Evolutionary conservation across 2,329 filamentous ascomycete genomes (phyloP), one percentile per base, ranked within the genome.

Genomic region (Hypoxylon sp.): DNA sequence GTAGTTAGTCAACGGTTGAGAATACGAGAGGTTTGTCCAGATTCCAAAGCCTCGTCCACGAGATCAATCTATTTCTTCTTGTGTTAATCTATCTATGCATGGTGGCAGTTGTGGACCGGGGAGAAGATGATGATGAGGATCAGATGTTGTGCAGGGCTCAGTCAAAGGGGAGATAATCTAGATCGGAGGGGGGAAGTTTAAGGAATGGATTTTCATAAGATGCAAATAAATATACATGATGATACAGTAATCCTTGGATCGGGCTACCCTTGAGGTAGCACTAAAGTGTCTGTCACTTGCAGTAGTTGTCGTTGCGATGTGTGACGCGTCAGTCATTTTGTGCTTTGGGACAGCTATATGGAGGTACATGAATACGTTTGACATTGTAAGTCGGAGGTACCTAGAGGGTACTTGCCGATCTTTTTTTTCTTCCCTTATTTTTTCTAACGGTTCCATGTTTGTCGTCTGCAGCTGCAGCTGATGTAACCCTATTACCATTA

Each of bases 201-300:
- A 47, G 63, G 53, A 59, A 64, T 59, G 19, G 66, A 69, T 71
- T 60, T 59, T 50, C 63, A 67, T 65, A 63, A 48, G 51, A 68
- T 64, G 46, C 46, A 62, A 59, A 64, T 65, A 66, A 24, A 63
- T 63, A 59, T 57, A 53, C 54, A 60, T 60, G 60, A 35, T 54
- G 58, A 67, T 71, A 69, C 63, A 71, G 69, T 71, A 71, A 71
- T 71, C 69, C 33, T 35, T 57, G 33, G 35, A 26, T 37, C 37
- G 24, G 57, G 33, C 46, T 57, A 24, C 33, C 51, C 5, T 50
- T 35, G 44, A 52, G 26, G 61, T 58, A 58, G 53, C 31, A 53
- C 33, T 10, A 44, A 39, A 22, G 33, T 54, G 48, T 48, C 19
- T 53, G 54, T 59, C 39, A 65, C 55, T 60, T 50, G 42, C 31